A percentile compares a stretch with the other conserved stretches of the same genome.
These are phyloP conservation scores for Candida ponderosae DNA, from an alignment of 805 yeast species.

Conservation along the genomic window DNA sequence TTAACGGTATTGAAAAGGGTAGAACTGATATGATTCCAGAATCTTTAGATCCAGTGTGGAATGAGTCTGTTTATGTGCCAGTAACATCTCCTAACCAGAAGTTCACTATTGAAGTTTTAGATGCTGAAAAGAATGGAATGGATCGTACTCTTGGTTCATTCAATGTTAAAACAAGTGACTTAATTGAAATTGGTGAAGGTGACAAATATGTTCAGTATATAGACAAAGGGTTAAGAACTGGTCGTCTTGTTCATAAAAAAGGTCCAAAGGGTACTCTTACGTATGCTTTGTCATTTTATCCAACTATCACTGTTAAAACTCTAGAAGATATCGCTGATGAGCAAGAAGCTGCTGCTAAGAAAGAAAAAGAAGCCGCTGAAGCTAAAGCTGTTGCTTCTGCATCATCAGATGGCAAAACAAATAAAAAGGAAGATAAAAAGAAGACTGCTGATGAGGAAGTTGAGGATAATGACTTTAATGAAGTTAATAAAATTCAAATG, in stretches of 20 bases:
- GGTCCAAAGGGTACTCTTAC: slow-evolving; percentile 79
- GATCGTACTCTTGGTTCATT: slow-evolving; percentile 87
- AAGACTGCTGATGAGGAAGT: slow-evolving; percentile 24
- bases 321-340: slow-evolving; percentile 64
- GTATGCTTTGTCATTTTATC: slow-evolving; percentile 77
- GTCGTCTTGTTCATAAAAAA: slow-evolving; percentile 61
- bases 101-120: slow-evolving; percentile 86
- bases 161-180: slow-evolving; percentile 56
- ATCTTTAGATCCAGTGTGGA: slow-evolving; percentile 75
- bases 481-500: slow-evolving; percentile 38
- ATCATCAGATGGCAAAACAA: slow-evolving; percentile 9
- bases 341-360: slow-evolving; percentile 32
- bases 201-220: slow-evolving; percentile 56
- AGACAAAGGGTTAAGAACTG: slow-evolving; percentile 48
- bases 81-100: slow-evolving; percentile 78
- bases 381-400: slow-evolving; percentile 1
- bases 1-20: slow-evolving; percentile 68
- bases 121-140: slow-evolving; percentile 66
- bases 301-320: slow-evolving; percentile 70
- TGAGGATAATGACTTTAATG: slow-evolving; percentile 28
- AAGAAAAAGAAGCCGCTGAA: slow-evolving; percentile 26
- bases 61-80: slow-evolving; percentile 75
- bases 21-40: slow-evolving; percentile 67
- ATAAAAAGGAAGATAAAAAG: slow-evolving; percentile 20
- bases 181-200: slow-evolving; percentile 53